Percentiles rank a stretch among this genome's conserved stretches.
Evolutionary conservation across 2,329 filamentous ascomycete genomes (phyloP).

Genomic region (Pseudonectria foliicola): DNA sequence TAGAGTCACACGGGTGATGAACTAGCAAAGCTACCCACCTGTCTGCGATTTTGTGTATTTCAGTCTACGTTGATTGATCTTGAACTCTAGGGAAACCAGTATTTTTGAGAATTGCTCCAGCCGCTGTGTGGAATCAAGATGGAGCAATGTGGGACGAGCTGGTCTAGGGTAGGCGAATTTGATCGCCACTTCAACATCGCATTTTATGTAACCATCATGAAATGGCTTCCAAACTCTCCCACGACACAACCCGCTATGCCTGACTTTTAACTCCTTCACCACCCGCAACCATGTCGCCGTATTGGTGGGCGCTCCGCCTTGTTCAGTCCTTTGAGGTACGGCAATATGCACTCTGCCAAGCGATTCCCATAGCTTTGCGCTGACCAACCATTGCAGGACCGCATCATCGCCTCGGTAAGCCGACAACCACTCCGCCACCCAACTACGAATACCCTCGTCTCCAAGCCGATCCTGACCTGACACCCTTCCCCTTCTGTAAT

Average conservation of each 20-base stretch:
- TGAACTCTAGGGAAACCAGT: no score
- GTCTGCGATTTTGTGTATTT: no score
- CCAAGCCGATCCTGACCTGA: constrained; percentile 1
- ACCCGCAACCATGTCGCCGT: constrained; percentile 23
- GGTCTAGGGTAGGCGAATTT: no score
- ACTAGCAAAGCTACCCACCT: no score
- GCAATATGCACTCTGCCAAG: background rate
- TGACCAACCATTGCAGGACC: constrained; percentile 20
- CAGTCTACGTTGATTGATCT: no score
- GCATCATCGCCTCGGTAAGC: constrained; percentile 27
- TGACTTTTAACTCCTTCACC: background rate
- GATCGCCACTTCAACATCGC: no score
- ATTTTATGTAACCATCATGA: background rate
- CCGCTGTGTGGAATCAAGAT: no score
- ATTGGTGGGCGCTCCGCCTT: constrained; percentile 27
- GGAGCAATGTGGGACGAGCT: no score
- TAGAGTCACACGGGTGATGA: no score
- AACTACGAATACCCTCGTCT: background rate
- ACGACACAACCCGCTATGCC: constrained; percentile 1
- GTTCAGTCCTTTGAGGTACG: constrained; percentile 29
- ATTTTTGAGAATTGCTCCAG: no score
- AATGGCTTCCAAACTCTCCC: background rate
- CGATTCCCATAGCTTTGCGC: accelerated
- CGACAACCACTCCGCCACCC: background rate
- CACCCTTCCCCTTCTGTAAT: background rate